Evolutionary conservation across 2,329 filamentous ascomycete species (phyloP), one percentile per base, ranked within the genome.

Genomic region (Trichoderma semiorbis): DNA sequence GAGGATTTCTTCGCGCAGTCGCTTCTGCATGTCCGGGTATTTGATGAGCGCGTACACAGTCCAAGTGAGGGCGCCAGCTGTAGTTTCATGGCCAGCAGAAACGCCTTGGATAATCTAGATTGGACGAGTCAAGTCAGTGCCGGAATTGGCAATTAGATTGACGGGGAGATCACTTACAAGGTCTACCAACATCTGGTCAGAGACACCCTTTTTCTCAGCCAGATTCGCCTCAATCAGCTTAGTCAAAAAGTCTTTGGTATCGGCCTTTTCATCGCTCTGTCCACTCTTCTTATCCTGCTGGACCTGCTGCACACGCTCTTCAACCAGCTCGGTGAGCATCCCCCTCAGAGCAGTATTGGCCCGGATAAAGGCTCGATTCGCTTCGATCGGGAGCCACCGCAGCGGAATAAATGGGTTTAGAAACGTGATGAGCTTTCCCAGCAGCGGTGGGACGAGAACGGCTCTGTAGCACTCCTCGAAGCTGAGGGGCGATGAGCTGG

Each of bases 31-130:
- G 1, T 79, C 78, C 0, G 79, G 79, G 70, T 84, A 76, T 26
- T 78, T 82, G 6, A 79, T 80, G 3, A 85, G 79, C 5, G 84
- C 75, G 67, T 85, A 80, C 1, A 84, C 75, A 0, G 81, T 83
- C 81, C 83, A 84, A 7, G 81, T 80, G 3, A 85, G 78, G 16
- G 80, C 81, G 0, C 82, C 84, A 7, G 83, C 82, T 1, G 83
- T 84, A 5, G 83, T 85, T 36, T 84, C 83, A 74, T 84, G 83
- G 5, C 83, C 82, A 24, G 80, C 82, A 24, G 63, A 72, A 57
- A 72, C 39, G 14, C 36, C 30, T 68, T 72, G 70, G 10, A 68
- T 24, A 21, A 67, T 34, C 63, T 72, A 28, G 2, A 53, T n/a
- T 7, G 21, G 14, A 16, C 7, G 26, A 24, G 18, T 60, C 21